phyloP scores from a whole-genome alignment of 1,284 basidiomycete species.

The Ceratobasidium sp. region DNA sequence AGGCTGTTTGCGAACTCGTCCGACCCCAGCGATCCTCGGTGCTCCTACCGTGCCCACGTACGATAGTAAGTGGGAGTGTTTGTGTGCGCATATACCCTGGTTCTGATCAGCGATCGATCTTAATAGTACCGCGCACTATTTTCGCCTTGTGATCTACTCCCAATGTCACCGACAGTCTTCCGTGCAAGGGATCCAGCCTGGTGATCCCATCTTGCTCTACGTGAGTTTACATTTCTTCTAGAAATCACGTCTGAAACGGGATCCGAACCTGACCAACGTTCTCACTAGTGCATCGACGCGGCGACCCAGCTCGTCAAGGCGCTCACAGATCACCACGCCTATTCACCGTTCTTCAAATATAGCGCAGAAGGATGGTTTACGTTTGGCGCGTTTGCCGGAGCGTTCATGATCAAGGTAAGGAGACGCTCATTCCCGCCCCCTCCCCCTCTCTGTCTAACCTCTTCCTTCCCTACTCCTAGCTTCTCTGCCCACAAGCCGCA shows the following conservation, averaged over 20 bases:
- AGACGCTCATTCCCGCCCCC: neutral
- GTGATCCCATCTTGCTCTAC: neutral
- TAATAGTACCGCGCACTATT: slow-evolving; percentile 21
- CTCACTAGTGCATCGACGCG: slow-evolving; percentile 33
- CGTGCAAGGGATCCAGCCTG: neutral
- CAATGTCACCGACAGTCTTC: slow-evolving; percentile 7
- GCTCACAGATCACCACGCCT: slow-evolving; percentile 39
- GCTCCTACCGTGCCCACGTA: slow-evolving; percentile 25
- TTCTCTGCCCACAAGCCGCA: slow-evolving; percentile 24
- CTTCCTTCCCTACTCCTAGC: neutral
- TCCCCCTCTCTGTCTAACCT: neutral
- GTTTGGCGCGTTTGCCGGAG: slow-evolving; percentile 42
- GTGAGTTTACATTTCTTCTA: slow-evolving; percentile 9
- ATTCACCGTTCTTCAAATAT: slow-evolving; percentile 36
- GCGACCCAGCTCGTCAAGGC: slow-evolving; percentile 33
- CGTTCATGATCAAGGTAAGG: slow-evolving; percentile 42
- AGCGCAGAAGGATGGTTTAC: slow-evolving; percentile 44
- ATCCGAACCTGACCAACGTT: neutral
- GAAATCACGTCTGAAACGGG: neutral
- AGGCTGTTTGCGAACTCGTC: slow-evolving; percentile 25
- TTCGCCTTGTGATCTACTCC: slow-evolving; percentile 37
- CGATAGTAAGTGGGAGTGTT: slow-evolving; percentile 10
- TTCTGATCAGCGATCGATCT: too few relatives aligned
- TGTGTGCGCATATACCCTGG: neutral
- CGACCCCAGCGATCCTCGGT: neutral